These are phyloP conservation scores for Rusavskia elegans DNA, from an alignment of 495 filamentous ascomycete species.

Conservation along the genomic window DNA sequence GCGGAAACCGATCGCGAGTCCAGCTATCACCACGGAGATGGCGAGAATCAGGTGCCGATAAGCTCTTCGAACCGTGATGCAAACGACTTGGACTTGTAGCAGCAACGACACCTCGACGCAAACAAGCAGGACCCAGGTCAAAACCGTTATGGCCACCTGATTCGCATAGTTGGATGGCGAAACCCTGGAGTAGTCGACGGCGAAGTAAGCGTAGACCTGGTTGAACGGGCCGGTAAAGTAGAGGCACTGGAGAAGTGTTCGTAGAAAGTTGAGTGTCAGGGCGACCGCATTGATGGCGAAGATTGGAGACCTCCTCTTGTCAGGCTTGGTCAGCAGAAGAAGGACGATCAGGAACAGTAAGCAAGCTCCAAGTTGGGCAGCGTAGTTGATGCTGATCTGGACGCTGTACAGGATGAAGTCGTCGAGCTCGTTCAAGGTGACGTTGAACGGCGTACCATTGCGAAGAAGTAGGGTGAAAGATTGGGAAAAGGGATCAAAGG, in stretches of 20 bases:
- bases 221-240: slow-evolving; percentile 44
- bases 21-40: slow-evolving; percentile 34
- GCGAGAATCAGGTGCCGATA: slow-evolving; percentile 28
- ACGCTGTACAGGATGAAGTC: slow-evolving; percentile 31
- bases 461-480: slow-evolving; percentile 32
- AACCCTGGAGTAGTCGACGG: slow-evolving; percentile 39
- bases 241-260: slow-evolving; percentile 39
- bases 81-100: slow-evolving; percentile 55
- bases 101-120: slow-evolving; percentile 51
- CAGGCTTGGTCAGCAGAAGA: slow-evolving; percentile 41
- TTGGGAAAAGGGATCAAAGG: slow-evolving; percentile 44
- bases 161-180: slow-evolving; percentile 27
- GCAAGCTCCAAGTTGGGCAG: slow-evolving; percentile 57
- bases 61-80: slow-evolving; percentile 26
- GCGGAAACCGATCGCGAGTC: slow-evolving; percentile 43
- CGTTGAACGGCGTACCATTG: slow-evolving; percentile 35
- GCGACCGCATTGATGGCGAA: slow-evolving; percentile 50
- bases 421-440: slow-evolving; percentile 34
- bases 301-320: slow-evolving; percentile 43
- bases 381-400: slow-evolving; percentile 50
- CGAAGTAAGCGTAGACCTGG: slow-evolving; percentile 41
- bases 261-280: slow-evolving; percentile 41
- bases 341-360: slow-evolving; percentile 50
- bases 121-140: slow-evolving; percentile 41
- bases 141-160: slow-evolving; percentile 34